Percentiles rank a stretch among this genome's conserved stretches.
Conservation (phyloP, 2,329 filamentous ascomycete species). For the Aspergillus sp. region DNA sequence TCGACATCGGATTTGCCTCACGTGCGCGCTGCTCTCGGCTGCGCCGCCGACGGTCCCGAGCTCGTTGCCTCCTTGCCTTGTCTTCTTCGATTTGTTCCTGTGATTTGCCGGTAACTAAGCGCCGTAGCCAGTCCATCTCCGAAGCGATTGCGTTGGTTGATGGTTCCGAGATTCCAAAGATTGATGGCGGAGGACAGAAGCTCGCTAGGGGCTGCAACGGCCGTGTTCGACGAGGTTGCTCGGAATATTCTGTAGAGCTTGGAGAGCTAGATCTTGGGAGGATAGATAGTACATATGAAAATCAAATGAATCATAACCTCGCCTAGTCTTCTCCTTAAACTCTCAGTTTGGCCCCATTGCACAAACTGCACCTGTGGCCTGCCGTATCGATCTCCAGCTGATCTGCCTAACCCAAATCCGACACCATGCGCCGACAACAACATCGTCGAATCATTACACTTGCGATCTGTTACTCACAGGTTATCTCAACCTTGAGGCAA, state of each 20-base stretch:
- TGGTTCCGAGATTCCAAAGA: not conserved
- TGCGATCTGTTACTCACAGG: not conserved
- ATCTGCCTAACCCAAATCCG: not conserved
- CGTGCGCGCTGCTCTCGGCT: slow-evolving; percentile 3
- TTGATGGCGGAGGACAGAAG: not conserved
- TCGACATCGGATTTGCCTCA: not conserved
- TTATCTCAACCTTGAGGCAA: not conserved
- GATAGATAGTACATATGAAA: not conserved
- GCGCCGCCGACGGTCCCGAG: slow-evolving; percentile 1
- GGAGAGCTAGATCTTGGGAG: not conserved
- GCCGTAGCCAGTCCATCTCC: slow-evolving; percentile 9
- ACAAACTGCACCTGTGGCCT: slow-evolving; percentile 9
- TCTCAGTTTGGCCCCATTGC: slow-evolving; percentile 16
- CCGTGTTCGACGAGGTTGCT: not conserved
- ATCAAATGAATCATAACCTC: not conserved
- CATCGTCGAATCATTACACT: not conserved
- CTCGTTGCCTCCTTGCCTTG: slow-evolving; percentile 3
- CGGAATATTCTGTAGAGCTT: not conserved
- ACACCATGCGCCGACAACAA: not conserved
- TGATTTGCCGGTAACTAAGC: not conserved
- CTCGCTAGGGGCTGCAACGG: not conserved
- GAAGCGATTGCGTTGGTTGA: not conserved
- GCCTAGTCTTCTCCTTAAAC: too few species aligned
- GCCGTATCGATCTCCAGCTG: slow-evolving; percentile 7
- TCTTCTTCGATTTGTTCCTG: slow-evolving; percentile 8